A percentile compares a stretch with the other conserved stretches of the same genome.
Evolutionary conservation across 805 yeast genomes (phyloP).

Genomic region (Jamesozyma lodderae): DNA sequence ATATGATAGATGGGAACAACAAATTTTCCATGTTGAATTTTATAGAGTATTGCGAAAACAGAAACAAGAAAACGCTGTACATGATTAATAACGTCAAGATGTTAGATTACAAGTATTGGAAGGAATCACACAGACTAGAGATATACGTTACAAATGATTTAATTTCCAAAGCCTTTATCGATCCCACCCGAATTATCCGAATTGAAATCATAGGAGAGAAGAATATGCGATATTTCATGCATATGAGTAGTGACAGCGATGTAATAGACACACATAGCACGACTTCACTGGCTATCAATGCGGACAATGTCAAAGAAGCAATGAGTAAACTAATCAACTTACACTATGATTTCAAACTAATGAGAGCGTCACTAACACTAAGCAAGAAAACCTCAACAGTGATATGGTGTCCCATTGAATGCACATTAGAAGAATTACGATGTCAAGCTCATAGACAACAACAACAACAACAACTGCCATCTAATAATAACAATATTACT

Average conservation of each 20-base stretch:
- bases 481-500: too few relatives aligned
- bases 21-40: not conserved
- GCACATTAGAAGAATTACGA: slow-evolving; percentile 16
- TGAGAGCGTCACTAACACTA: too few relatives aligned
- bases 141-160: slow-evolving; percentile 1
- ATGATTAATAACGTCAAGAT: not conserved
- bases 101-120: not conserved
- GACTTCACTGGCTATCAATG: too few relatives aligned
- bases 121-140: not conserved
- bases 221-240: slow-evolving; percentile 12
- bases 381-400: not conserved
- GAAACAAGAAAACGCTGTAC: not conserved
- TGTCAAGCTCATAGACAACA: too few relatives aligned
- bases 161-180: slow-evolving; percentile 10
- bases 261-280: too few relatives aligned
- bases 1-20: not conserved
- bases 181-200: slow-evolving; percentile 11
- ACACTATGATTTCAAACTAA: too few relatives aligned
- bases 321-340: too few relatives aligned
- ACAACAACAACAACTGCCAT: too few relatives aligned
- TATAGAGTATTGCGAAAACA: not conserved
- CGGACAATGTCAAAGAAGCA: too few relatives aligned
- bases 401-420: slow-evolving; percentile 19
- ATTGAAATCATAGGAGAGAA: slow-evolving; percentile 11
- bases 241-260: too few relatives aligned